Conservation (phyloP, 768 basidiomycete species). For the Leccinum arenicola region DNA sequence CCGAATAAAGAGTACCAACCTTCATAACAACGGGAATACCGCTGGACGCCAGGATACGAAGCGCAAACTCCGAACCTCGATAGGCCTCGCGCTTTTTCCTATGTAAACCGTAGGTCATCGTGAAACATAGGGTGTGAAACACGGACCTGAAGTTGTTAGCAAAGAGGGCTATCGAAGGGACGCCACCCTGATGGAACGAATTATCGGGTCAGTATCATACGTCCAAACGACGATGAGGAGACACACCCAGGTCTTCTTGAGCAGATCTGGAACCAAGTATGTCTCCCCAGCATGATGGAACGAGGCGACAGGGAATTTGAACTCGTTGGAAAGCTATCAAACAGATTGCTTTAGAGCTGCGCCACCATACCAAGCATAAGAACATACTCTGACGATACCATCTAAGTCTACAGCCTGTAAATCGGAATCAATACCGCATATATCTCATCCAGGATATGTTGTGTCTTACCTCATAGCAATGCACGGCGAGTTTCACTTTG, state of each 20-base stretch:
- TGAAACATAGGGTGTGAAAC: not conserved
- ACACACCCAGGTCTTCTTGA: conserved; percentile 65
- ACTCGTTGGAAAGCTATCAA: conserved; percentile 73
- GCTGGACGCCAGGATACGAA: conserved; percentile 65
- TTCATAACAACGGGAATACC: conserved; percentile 76
- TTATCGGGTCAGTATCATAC: not conserved
- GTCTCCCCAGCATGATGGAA: conserved; percentile 83
- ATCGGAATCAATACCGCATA: not conserved
- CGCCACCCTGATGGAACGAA: conserved; percentile 42
- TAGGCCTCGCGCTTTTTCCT: conserved; percentile 83
- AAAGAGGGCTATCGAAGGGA: conserved; percentile 80
- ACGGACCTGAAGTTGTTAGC: conserved; percentile 46
- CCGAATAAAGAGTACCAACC: conserved; percentile 33
- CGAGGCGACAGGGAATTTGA: conserved; percentile 73
- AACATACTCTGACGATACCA: conserved; percentile 60
- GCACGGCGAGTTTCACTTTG: conserved; percentile 49
- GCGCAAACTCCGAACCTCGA: conserved; percentile 76
- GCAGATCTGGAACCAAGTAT: conserved; percentile 73
- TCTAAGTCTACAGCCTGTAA: conserved; percentile 66
- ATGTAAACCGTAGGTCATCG: not conserved
- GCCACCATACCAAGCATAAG: not conserved
- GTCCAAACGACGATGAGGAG: not conserved
- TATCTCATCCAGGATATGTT: not conserved
- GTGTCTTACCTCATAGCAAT: conserved; percentile 38
- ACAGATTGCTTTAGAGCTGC: not conserved